A percentile compares a stretch with the other conserved stretches of the same genome.
These are phyloP conservation scores for Alternaria rosae DNA, from an alignment of 2,329 filamentous ascomycete genomes.

Conservation along the genomic window DNA sequence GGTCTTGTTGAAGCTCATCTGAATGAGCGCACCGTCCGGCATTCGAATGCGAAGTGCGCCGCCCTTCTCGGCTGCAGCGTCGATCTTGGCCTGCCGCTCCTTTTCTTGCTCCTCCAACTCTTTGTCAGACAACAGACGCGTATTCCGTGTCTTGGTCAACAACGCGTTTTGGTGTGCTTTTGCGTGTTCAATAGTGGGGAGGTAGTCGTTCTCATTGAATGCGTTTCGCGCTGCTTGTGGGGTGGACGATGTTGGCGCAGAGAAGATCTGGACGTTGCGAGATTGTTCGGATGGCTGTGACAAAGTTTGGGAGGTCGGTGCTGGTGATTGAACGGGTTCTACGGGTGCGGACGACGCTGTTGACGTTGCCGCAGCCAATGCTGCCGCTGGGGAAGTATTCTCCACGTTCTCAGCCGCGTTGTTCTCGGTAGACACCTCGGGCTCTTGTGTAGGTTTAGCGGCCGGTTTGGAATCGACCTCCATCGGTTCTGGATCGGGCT, in stretches of 20 bases:
- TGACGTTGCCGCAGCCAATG: constrained; percentile 31
- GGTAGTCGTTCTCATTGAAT: constrained; percentile 77
- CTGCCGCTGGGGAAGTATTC: constrained; percentile 27
- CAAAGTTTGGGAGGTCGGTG: constrained; percentile 5
- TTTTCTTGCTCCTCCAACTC: constrained; percentile 77
- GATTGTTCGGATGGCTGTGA: constrained; percentile 21
- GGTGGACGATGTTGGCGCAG: constrained; percentile 75
- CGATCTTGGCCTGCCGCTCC: constrained; percentile 70
- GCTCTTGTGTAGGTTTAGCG: constrained; percentile 16
- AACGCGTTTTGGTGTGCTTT: constrained; percentile 76
- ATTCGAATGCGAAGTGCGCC: constrained; percentile 84
- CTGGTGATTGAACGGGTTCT: constrained; percentile 5
- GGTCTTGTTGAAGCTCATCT: constrained; percentile 71
- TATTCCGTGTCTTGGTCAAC: constrained; percentile 70
- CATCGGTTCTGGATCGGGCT: constrained; percentile 41
- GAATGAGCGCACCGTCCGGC: constrained; percentile 81
- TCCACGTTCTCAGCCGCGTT: constrained; percentile 22
- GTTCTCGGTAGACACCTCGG: constrained; percentile 24
- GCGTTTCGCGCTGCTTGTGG: constrained; percentile 75
- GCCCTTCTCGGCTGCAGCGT: constrained; percentile 65
- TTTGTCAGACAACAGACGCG: constrained; percentile 79
- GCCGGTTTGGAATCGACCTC: constrained; percentile 36
- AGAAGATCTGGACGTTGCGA: constrained; percentile 73
- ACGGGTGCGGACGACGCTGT: constrained; percentile 24
- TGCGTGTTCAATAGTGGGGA: constrained; percentile 77